Base-by-base conservation (phyloP, 73 alveolate species). In the Uronychia binucleata region DNA sequence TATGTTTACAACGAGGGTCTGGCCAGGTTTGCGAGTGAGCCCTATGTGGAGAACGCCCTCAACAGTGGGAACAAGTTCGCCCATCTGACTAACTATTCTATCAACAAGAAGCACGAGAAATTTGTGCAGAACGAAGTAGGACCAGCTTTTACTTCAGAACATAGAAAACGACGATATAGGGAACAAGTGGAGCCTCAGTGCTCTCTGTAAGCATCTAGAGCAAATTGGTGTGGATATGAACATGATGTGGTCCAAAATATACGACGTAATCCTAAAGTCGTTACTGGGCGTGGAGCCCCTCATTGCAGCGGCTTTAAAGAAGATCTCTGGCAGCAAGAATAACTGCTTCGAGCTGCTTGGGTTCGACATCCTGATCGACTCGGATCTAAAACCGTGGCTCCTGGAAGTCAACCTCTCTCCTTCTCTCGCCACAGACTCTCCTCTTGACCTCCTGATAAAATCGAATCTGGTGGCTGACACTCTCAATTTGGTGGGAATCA, bases 331-430 rank as follows among this genome's bases (percentile, higher is more conserved):
- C 75, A 75, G 79, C 75, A 94, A 90, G 80, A 92, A 86, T 78
- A 92, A 93, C 75, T 95, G 98, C 79, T 95, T 95, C 79, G 98
- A 95, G 78, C 85, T 90, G 25, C 89, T 93, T 79, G 98, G 97
- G 30, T 95, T 82, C 82, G 98, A 94, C 82, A 90, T 95, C 74
- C 81, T 95, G 81, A 76, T 95, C 29, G 98, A 95, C 81, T 88
- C 94, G 14, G 83, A 90, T 77, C 92, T 93, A 19, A 95, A 91
- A 77, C 98, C 99, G 0, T 96, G 98, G 98, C 91, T 96, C 26
- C 84, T 96, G 86, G 99, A 96, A 93, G 97, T 94, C 31, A 96
- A 96, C 85, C 80, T 94, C 31, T 92, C 97, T 27, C 99, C 99
- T 28, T 88, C 97, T 0, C 77, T 96, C 31, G 97, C 96, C 31